Conservation (phyloP, 2,329 filamentous ascomycete species). For the Fusarium ambrosium region DNA sequence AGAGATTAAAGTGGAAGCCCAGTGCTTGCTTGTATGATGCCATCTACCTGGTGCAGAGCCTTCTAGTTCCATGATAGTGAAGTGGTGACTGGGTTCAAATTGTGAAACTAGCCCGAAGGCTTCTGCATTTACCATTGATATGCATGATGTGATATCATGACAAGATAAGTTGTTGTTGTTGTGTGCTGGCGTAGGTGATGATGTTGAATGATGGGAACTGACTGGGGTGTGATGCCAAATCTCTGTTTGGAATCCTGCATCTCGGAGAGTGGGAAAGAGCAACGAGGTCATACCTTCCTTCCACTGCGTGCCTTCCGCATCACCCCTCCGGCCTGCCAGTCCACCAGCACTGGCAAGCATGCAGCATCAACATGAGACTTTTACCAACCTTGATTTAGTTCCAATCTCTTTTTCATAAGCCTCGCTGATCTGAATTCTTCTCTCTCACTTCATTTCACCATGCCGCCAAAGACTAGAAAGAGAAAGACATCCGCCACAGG, state of each 20-base stretch:
- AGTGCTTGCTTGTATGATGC: constrained; percentile 28
- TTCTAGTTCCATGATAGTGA: not conserved
- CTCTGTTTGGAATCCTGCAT: not conserved
- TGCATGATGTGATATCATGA: not conserved
- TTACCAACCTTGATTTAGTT: not conserved
- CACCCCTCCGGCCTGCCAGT: not conserved
- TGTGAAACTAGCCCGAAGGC: not conserved
- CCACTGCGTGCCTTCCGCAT: not conserved
- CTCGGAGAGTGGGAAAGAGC: not conserved
- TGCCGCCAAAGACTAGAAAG: constrained; percentile 48
- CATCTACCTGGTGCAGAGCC: constrained; percentile 1
- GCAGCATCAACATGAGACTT: not conserved
- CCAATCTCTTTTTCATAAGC: not conserved
- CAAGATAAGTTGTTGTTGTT: not conserved
- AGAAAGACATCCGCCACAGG: constrained; percentile 43
- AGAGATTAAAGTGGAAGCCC: constrained; percentile 36
- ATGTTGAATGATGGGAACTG: not conserved
- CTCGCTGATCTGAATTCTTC: not conserved
- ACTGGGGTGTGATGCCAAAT: not conserved
- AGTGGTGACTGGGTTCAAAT: not conserved
- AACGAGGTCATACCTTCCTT: not conserved
- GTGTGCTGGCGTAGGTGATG: not conserved
- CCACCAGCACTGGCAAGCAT: not conserved
- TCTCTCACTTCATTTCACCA: constrained; percentile 9
- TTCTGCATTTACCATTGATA: not conserved